phyloP scores from a whole-genome alignment of 257 asterid species.

The Salvia miltiorrhiza region DNA sequence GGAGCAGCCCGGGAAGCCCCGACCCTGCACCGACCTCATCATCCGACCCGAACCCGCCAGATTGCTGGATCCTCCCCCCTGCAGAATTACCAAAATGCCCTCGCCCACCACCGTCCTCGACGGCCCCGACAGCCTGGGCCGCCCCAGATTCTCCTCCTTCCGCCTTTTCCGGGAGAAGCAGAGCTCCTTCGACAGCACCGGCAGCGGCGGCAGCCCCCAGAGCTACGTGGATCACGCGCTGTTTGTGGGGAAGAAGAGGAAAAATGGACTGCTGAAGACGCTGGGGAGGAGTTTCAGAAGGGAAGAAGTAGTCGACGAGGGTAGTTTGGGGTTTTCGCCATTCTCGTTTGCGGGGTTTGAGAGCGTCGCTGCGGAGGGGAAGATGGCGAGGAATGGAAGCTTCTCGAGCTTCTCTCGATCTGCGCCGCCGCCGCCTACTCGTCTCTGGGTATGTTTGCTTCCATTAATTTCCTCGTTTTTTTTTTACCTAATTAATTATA shows the following conservation, averaged over 20 bases:
- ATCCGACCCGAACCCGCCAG: conserved; percentile 36
- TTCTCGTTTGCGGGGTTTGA: conserved; percentile 14
- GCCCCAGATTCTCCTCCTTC: conserved; percentile 53
- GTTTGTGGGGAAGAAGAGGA: conserved; percentile 25
- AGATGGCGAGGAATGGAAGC: conserved; percentile 48
- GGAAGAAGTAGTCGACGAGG: conserved; percentile 26
- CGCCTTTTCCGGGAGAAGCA: conserved; percentile 34
- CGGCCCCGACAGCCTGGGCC: conserved; percentile 46
- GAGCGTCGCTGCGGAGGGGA: conserved; percentile 1
- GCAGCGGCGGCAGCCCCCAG: conserved; percentile 31
- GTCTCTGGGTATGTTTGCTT: conserved; percentile 48
- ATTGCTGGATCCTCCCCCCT: conserved; percentile 63
- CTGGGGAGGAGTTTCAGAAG: conserved; percentile 15
- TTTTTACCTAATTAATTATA: background rate
- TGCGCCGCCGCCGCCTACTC: conserved; percentile 38
- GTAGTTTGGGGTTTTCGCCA: conserved; percentile 46
- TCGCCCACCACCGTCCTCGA: conserved; percentile 73
- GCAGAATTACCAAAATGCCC: conserved; percentile 32
- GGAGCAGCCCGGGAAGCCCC: conserved; percentile 77
- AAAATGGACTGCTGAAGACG: conserved; percentile 10
- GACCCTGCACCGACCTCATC: conserved; percentile 58
- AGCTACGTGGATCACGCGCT: conserved; percentile 20
- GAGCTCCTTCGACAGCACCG: conserved; percentile 42
- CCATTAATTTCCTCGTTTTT: background rate
- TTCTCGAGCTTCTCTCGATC: conserved; percentile 38